Evolutionary conservation across 1,284 basidiomycete species (phyloP).

Genomic region (Salmacisia buchloeana): DNA sequence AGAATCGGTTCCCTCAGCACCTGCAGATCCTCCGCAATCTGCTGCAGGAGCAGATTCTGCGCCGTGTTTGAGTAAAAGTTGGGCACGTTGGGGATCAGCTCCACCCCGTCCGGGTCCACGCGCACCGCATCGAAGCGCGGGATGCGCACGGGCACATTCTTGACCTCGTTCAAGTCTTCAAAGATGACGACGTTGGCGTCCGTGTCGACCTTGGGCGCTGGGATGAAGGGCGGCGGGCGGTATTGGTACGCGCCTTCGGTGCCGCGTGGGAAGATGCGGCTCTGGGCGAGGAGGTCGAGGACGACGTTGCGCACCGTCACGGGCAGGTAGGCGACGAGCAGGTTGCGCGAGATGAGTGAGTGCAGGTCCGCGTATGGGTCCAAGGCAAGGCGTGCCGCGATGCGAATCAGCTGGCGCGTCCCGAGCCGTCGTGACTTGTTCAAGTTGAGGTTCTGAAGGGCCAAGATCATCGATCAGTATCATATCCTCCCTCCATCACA

Average conservation of each 20-base stretch:
- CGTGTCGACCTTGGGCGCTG: slow-evolving; percentile 21
- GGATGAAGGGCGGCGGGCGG: slow-evolving; percentile 31
- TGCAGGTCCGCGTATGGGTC: slow-evolving; percentile 44
- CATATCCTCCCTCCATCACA: neutral
- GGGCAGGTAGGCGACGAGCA: slow-evolving; percentile 51
- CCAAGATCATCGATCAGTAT: neutral
- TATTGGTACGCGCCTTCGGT: slow-evolving; percentile 39
- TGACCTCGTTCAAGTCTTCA: slow-evolving; percentile 15
- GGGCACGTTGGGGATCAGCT: slow-evolving; percentile 44
- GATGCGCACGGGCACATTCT: slow-evolving; percentile 20
- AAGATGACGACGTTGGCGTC: slow-evolving; percentile 19
- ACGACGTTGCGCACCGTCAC: slow-evolving; percentile 45
- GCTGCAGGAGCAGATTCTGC: slow-evolving; percentile 45
- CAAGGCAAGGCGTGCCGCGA: slow-evolving; percentile 41
- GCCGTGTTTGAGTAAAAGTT: slow-evolving; percentile 50
- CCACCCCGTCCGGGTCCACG: slow-evolving; percentile 44
- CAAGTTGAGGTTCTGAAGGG: slow-evolving; percentile 27
- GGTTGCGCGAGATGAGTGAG: slow-evolving; percentile 39
- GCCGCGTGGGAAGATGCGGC: slow-evolving; percentile 37
- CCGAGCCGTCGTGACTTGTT: slow-evolving; percentile 49
- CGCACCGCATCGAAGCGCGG: slow-evolving; percentile 37
- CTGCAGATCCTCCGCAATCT: slow-evolving; percentile 49
- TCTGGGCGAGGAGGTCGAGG: slow-evolving; percentile 33
- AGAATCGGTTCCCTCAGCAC: slow-evolving; percentile 49
- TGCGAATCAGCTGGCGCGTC: slow-evolving; percentile 49